Conservation (phyloP, 805 yeast species). For the Wickerhamomyces tratensis region DNA sequence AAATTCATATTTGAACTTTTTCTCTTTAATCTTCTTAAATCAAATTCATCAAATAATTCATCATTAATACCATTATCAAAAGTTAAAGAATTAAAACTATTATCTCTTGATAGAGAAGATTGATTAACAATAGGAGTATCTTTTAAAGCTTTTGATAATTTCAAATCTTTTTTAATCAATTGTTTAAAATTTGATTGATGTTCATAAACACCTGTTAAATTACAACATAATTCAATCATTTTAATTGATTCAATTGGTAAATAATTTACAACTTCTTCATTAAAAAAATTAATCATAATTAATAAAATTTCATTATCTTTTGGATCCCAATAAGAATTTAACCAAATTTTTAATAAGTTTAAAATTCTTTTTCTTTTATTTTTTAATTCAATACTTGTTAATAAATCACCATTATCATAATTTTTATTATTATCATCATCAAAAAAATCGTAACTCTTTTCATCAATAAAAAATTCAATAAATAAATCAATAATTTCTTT, state of each 20-base stretch:
- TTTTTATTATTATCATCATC: too few species aligned
- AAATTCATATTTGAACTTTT: too few species aligned
- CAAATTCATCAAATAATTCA: not conserved
- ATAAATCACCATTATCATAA: slow-evolving; percentile 13
- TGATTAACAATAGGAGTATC: not conserved
- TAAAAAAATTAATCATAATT: slow-evolving; percentile 67
- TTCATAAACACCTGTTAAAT: slow-evolving; percentile 30
- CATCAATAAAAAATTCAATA: slow-evolving; percentile 53
- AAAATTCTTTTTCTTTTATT: slow-evolving; percentile 61
- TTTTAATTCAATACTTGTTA: slow-evolving; percentile 34
- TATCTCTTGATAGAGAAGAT: not conserved
- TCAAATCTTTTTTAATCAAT: too few species aligned
- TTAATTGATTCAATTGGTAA: slow-evolving; percentile 60
- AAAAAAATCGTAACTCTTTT: slow-evolving; percentile 22
- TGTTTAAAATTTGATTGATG: not conserved
- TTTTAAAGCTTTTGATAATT: not conserved
- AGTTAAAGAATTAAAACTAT: too few species aligned
- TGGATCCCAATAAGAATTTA: slow-evolving; percentile 82
- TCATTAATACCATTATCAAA: not conserved
- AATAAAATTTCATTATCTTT: slow-evolving; percentile 53
- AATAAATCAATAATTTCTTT: slow-evolving; percentile 60
- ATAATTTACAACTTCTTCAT: slow-evolving; percentile 55
- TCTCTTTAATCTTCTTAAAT: not conserved
- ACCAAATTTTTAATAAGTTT: slow-evolving; percentile 70
- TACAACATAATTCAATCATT: slow-evolving; percentile 54